These are phyloP conservation scores for Paraphoma sp. DNA, from an alignment of 2,329 filamentous ascomycete genomes.

Conservation along the genomic window DNA sequence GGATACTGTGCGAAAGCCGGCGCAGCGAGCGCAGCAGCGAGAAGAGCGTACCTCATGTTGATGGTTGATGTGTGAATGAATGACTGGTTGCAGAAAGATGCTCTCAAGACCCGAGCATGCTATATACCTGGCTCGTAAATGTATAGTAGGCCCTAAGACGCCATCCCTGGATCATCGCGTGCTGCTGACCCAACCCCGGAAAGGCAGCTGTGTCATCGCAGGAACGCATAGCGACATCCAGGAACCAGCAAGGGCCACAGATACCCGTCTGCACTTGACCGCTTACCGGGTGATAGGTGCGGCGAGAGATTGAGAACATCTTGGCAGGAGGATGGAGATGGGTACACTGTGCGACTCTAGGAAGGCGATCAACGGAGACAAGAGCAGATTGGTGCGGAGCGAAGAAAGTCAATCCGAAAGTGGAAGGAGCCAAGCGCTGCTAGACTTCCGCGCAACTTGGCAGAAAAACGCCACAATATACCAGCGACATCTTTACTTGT, in stretches of 20 bases:
- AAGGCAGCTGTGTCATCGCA: constrained; percentile 28
- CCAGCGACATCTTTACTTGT: constrained; percentile 3
- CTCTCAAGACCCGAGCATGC: constrained; percentile 1
- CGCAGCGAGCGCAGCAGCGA: constrained; percentile 27
- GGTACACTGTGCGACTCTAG: constrained; percentile 3
- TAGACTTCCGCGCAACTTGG: constrained; percentile 8
- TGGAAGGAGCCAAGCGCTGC: constrained; percentile 26
- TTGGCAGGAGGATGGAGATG: constrained; percentile 1
- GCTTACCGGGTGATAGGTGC: constrained; percentile 18
- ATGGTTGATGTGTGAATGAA: constrained; percentile 8
- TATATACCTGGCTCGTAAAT: constrained; percentile 28
- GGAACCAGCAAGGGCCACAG: constrained; percentile 18
- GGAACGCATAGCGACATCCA: constrained; percentile 13
- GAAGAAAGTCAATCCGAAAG: constrained; percentile 13
- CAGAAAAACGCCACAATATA: constrained; percentile 21
- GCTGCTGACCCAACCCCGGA: constrained; percentile 18
- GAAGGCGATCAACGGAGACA: constrained; percentile 1
- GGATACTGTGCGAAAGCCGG: constrained; percentile 23
- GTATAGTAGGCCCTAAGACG: background rate
- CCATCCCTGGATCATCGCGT: constrained; percentile 3
- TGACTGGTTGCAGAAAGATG: constrained; percentile 12
- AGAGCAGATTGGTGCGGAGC: background rate
- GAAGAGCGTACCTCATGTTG: constrained; percentile 39
- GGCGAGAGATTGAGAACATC: constrained; percentile 8
- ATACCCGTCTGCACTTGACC: constrained; percentile 9